Conservation (phyloP, 2,329 filamentous ascomycete species). For the Ambrosiella beaveri region DNA sequence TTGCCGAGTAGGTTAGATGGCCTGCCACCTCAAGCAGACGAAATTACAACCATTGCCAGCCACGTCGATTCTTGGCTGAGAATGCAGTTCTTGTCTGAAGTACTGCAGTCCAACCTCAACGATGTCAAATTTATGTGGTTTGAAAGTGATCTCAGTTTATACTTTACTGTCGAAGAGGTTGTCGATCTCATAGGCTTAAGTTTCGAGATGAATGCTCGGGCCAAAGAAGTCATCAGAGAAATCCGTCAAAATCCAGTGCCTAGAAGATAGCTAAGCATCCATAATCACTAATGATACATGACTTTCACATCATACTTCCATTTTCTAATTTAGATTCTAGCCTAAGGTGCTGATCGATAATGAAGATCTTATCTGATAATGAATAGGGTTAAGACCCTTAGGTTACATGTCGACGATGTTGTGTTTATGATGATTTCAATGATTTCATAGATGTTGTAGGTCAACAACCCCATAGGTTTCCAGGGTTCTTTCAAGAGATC, state of each 20-base stretch:
- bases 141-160: constrained; percentile 47
- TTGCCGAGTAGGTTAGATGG: constrained; percentile 26
- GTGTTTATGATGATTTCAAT: no score
- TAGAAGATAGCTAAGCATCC: not conserved
- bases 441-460: no score
- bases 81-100: constrained; percentile 45
- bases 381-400: no score
- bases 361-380: no score
- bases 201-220: constrained; percentile 45
- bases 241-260: constrained; percentile 35
- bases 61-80: constrained; percentile 46
- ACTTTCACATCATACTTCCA: no score
- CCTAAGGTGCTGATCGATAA: not conserved
- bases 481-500: no score
- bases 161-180: constrained; percentile 43
- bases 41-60: constrained; percentile 38
- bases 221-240: constrained; percentile 39
- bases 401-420: no score
- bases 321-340: not conserved
- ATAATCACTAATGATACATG: no score
- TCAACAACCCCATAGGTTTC: no score
- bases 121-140: constrained; percentile 47
- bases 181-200: constrained; percentile 44
- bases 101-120: constrained; percentile 48
- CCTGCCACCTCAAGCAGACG: constrained; percentile 18